A percentile compares a stretch with the other conserved stretches of the same genome.
phyloP scores from a whole-genome alignment of 257 asterid genomes.

The Ilex aquifolium region DNA sequence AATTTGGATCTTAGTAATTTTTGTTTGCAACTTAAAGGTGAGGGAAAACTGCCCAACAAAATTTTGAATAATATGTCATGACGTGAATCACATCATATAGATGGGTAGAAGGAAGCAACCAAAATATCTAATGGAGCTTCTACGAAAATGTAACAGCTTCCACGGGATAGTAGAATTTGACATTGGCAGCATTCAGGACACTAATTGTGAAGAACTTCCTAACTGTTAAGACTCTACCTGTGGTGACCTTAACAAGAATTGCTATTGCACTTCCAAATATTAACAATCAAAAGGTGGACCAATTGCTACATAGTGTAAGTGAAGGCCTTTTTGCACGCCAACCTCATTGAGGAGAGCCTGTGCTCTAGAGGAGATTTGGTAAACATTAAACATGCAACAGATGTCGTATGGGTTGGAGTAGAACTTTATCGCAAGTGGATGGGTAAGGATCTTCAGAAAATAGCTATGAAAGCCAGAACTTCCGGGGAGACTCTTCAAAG shows the following conservation, averaged over 20 bases:
- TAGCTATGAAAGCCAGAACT: conserved; percentile 18
- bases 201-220: conserved; percentile 3
- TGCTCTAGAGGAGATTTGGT: conserved; percentile 14
- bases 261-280: not conserved
- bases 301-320: conserved; percentile 10
- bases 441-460: too few species aligned
- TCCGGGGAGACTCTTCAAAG: conserved; percentile 16
- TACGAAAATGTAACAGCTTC: not conserved
- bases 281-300: not conserved
- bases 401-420: conserved; percentile 30
- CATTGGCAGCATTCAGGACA: not conserved
- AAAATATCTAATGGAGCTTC: conserved; percentile 15
- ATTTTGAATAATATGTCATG: not conserved
- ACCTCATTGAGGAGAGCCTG: conserved; percentile 20
- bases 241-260: conserved; percentile 4
- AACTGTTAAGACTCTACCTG: conserved; percentile 25
- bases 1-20: conserved; percentile 18
- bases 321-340: conserved; percentile 28
- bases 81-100: conserved; percentile 7
- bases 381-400: conserved; percentile 27
- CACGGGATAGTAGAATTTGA: conserved; percentile 13
- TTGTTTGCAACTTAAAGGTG: conserved; percentile 17
- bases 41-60: not conserved
- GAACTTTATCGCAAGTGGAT: conserved; percentile 31
- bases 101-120: conserved; percentile 14